These are phyloP conservation scores for Phanerodontia chrysosporium DNA, from an alignment of 768 basidiomycete species.

Conservation along the genomic window DNA sequence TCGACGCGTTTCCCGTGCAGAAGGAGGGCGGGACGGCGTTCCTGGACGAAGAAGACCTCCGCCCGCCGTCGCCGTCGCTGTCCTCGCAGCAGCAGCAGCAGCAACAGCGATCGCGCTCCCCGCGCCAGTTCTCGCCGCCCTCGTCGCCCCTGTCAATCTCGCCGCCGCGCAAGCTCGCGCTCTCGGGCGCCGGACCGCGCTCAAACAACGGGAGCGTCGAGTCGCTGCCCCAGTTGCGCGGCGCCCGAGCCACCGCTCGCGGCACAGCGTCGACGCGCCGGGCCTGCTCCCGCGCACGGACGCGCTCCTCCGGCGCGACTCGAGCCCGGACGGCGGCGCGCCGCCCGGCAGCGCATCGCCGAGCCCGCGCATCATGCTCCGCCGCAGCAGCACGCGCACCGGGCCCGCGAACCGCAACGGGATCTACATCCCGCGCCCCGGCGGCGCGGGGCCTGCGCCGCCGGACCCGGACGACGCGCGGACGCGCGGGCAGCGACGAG, in stretches of 20 bases:
- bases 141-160: slow-evolving; percentile 34
- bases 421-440: slow-evolving; percentile 39
- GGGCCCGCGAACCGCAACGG: slow-evolving; percentile 36
- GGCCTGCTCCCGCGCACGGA: slow-evolving; percentile 32
- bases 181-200: slow-evolving; percentile 24
- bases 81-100: too few species aligned
- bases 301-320: slow-evolving; percentile 38
- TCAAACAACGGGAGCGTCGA: slow-evolving; percentile 43
- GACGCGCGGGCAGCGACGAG: slow-evolving; percentile 27
- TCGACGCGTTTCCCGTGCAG: slow-evolving; percentile 47
- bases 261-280: slow-evolving; percentile 56
- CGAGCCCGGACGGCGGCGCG: slow-evolving; percentile 54
- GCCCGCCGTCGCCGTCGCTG: slow-evolving; percentile 14
- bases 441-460: slow-evolving; percentile 18
- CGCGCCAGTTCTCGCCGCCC: slow-evolving; percentile 15
- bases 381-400: slow-evolving; percentile 55
- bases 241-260: slow-evolving; percentile 58
- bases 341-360: slow-evolving; percentile 30
- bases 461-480: too few species aligned
- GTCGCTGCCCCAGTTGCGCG: slow-evolving; percentile 46
- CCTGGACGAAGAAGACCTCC: slow-evolving; percentile 19
- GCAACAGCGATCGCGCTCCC: slow-evolving; percentile 15
- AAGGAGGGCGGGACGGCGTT: slow-evolving; percentile 12
- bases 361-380: slow-evolving; percentile 43
- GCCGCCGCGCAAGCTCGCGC: slow-evolving; percentile 42